These are phyloP conservation scores for Pestalotiopsis sp. DNA, from an alignment of 2,329 filamentous ascomycete genomes.

Conservation along the genomic window DNA sequence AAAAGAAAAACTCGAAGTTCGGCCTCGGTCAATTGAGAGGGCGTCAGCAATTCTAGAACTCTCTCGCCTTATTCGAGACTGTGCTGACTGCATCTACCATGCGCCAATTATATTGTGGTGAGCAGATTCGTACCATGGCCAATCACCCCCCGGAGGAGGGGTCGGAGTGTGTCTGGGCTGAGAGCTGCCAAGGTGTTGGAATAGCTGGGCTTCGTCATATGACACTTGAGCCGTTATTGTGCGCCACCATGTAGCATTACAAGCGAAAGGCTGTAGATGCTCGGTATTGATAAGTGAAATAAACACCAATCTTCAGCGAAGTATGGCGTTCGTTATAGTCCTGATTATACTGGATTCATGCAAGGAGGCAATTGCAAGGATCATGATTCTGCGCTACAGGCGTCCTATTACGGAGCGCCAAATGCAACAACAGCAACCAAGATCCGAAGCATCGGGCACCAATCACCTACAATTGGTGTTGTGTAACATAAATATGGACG, in stretches of 20 bases:
- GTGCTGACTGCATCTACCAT: neutral
- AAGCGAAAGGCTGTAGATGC: too few relatives aligned
- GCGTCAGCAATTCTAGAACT: neutral
- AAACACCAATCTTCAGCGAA: too few relatives aligned
- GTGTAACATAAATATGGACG: too few relatives aligned
- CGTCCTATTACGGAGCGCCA: neutral
- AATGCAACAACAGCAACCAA: neutral
- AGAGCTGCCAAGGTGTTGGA: neutral
- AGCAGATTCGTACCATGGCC: neutral
- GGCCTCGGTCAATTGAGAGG: neutral
- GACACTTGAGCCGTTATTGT: neutral
- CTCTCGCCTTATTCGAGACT: neutral
- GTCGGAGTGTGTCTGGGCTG: neutral
- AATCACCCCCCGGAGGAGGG: neutral
- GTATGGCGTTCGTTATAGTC: neutral
- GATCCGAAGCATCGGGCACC: neutral
- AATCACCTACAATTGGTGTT: neutral
- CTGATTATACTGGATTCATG: neutral
- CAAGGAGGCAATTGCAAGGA: neutral
- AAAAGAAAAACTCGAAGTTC: neutral
- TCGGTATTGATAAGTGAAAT: too few relatives aligned
- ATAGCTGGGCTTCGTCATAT: neutral
- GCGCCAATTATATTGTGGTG: neutral
- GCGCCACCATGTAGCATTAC: too few relatives aligned
- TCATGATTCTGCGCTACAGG: neutral